These are phyloP conservation scores for Trichophyton simii DNA, from an alignment of 2,329 filamentous ascomycete genomes.

Conservation along the genomic window DNA sequence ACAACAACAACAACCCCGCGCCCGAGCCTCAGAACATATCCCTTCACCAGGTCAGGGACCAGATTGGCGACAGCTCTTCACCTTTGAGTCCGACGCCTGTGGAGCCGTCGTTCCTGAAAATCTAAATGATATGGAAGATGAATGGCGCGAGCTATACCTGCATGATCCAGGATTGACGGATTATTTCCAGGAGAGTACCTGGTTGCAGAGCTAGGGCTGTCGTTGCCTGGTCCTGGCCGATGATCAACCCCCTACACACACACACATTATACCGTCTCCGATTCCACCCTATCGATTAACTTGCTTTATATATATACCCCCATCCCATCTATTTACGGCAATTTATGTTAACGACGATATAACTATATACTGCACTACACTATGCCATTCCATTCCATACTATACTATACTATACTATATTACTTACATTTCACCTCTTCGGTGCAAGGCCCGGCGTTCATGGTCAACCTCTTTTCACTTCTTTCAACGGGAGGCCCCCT, in stretches of 20 bases:
- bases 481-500: no score
- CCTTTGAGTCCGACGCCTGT: conserved; percentile 29
- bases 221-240: not conserved
- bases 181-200: conserved; percentile 29
- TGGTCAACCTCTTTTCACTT: no score
- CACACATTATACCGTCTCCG: no score
- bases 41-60: conserved; percentile 20
- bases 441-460: no score
- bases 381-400: no score
- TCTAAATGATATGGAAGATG: conserved; percentile 30
- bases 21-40: conserved; percentile 18
- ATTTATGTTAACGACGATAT: no score
- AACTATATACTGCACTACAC: no score
- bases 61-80: conserved; percentile 33
- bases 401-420: no score
- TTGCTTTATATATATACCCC: no score
- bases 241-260: not conserved
- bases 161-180: conserved; percentile 33
- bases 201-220: conserved; percentile 21
- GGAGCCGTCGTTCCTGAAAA: conserved; percentile 28
- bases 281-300: no score
- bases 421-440: no score
- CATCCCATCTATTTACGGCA: no score
- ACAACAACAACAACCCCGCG: not conserved
- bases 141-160: conserved; percentile 36